Conservation (phyloP, 2,329 filamentous ascomycete genomes). For the Drechmeria coniospora region DNA sequence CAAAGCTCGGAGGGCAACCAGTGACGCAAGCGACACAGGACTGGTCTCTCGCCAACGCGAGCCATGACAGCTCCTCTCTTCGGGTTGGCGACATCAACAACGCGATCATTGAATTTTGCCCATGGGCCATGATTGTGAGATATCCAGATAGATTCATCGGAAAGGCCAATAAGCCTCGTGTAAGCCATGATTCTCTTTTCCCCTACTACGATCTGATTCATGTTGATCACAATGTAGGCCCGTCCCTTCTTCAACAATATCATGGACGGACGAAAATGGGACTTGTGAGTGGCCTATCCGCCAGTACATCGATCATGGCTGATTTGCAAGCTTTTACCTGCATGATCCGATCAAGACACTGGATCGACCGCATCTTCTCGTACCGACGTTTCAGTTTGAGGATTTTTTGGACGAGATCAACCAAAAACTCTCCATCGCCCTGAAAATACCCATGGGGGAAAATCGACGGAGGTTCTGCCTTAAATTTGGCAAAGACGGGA, state of each 20-base stretch:
- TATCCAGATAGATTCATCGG: constrained; percentile 47
- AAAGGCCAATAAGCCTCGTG: constrained; percentile 32
- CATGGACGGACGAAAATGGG: constrained; percentile 50
- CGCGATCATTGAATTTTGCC: constrained; percentile 23
- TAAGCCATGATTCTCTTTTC: constrained; percentile 7
- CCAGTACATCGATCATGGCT: neutral
- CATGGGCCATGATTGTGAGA: constrained; percentile 36
- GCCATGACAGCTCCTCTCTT: constrained; percentile 12
- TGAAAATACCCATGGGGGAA: constrained; percentile 41
- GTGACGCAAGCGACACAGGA: no score
- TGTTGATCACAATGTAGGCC: constrained; percentile 14
- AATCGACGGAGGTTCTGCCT: constrained; percentile 41
- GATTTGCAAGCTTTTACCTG: constrained; percentile 47
- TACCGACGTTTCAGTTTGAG: constrained; percentile 51
- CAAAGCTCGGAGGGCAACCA: no score
- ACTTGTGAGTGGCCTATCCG: constrained; percentile 46
- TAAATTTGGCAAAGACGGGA: constrained; percentile 43
- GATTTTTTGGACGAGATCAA: constrained; percentile 52
- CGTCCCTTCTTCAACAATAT: constrained; percentile 40
- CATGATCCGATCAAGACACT: constrained; percentile 31
- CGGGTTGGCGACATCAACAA: constrained; percentile 10
- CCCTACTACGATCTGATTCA: neutral
- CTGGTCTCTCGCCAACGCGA: no score
- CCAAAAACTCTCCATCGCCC: constrained; percentile 30
- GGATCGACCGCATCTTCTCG: constrained; percentile 45